phyloP scores from a whole-genome alignment of 169 alveolate species.

The Cryptosporidium felis region DNA sequence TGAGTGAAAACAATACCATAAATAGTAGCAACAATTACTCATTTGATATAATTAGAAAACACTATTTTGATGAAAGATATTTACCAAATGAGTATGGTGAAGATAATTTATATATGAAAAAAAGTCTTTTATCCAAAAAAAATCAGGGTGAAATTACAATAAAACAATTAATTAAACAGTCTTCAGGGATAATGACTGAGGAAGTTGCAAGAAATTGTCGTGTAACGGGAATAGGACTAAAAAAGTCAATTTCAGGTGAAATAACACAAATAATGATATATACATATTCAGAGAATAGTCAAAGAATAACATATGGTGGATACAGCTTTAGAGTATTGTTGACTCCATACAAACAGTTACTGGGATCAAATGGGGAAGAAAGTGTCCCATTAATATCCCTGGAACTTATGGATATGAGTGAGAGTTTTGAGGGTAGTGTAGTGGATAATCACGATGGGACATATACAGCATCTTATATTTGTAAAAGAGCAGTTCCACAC shows the following conservation, averaged over 20 bases:
- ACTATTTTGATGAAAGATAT: conserved; percentile 8
- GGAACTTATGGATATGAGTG: conserved; percentile 52
- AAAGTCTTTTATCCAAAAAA: not conserved
- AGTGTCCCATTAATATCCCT: conserved; percentile 11
- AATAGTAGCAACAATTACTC: not conserved
- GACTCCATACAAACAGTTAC: conserved; percentile 36
- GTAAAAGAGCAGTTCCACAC: conserved; percentile 67
- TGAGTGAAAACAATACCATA: not conserved
- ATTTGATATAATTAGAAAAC: conserved; percentile 17
- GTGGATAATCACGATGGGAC: conserved; percentile 60
- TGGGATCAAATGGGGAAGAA: not conserved
- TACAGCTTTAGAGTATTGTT: conserved; percentile 33
- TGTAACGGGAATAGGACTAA: conserved; percentile 60
- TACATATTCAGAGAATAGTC: conserved; percentile 40
- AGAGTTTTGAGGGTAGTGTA: conserved; percentile 48
- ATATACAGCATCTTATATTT: conserved; percentile 53
- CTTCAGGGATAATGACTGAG: conserved; percentile 51
- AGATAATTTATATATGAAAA: not conserved
- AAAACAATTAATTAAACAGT: conserved; percentile 33
- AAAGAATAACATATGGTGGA: conserved; percentile 56
- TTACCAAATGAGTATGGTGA: conserved; percentile 11
- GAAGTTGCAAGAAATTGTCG: conserved; percentile 50
- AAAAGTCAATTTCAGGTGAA: conserved; percentile 49
- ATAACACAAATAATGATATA: conserved; percentile 46
- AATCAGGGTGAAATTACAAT: not conserved